These are phyloP conservation scores for Prosopis cineraria DNA, from an alignment of 306 rosid genomes.

Conservation along the genomic window DNA sequence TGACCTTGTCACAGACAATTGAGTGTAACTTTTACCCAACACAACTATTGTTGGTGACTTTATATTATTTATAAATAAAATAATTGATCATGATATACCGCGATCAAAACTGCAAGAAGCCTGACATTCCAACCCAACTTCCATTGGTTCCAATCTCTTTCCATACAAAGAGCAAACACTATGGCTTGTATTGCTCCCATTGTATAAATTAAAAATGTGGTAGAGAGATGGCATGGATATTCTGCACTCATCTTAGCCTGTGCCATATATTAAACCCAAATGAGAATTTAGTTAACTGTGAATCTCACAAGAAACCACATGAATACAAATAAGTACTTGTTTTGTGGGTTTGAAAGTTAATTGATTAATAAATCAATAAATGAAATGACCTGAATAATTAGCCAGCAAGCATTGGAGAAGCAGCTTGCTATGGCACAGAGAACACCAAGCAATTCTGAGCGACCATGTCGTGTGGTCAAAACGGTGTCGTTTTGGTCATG, in stretches of 20 bases:
- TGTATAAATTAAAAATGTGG: slow-evolving; percentile 40
- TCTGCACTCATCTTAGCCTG: slow-evolving; percentile 45
- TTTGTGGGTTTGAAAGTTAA: too few species aligned
- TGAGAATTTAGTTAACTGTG: not conserved
- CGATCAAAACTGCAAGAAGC: not conserved
- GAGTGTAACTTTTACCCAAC: too few species aligned
- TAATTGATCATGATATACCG: not conserved
- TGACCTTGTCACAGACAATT: too few species aligned
- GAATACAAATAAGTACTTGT: too few species aligned
- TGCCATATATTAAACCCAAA: not conserved
- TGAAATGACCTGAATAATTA: slow-evolving; percentile 43
- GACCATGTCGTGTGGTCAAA: not conserved
- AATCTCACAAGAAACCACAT: not conserved
- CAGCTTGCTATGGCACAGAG: slow-evolving; percentile 34
- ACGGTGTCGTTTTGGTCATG: slow-evolving; percentile 14
- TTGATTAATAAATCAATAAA: too few species aligned
- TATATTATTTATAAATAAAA: not conserved
- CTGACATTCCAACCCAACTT: not conserved
- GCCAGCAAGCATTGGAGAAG: slow-evolving; percentile 39
- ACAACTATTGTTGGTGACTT: too few species aligned
- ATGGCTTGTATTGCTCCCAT: slow-evolving; percentile 33
- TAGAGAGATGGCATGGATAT: slow-evolving; percentile 40
- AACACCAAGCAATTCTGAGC: slow-evolving; percentile 15
- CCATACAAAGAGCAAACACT: slow-evolving; percentile 25
- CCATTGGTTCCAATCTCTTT: not conserved